These are phyloP conservation scores for Coemansia guatemalensis DNA, from an alignment of 192 early-diverging fungal species.

Conservation along the genomic window DNA sequence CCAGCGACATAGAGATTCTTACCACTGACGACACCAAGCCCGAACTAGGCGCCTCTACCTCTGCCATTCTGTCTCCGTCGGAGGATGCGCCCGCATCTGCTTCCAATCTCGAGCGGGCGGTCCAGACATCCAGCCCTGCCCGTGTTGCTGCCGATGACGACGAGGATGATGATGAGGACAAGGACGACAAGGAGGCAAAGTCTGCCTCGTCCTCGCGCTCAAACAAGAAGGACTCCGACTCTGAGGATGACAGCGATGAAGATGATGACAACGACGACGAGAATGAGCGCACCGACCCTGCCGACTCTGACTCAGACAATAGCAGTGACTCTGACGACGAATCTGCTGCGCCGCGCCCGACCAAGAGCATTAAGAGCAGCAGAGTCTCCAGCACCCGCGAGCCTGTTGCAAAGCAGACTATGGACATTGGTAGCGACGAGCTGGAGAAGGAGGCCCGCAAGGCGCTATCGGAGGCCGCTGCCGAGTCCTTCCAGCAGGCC, in stretches of 20 bases:
- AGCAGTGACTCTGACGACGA: slow-evolving; percentile 23
- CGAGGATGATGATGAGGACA: not conserved
- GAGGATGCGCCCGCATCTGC: not conserved
- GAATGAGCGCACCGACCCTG: slow-evolving; percentile 2
- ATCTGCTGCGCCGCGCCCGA: not conserved
- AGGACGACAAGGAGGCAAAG: not conserved
- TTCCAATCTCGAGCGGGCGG: not conserved
- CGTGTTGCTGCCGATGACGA: not conserved
- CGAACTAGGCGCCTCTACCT: not conserved
- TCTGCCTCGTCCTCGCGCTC: not conserved
- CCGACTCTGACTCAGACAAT: slow-evolving; percentile 12
- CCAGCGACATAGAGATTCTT: slow-evolving; percentile 20
- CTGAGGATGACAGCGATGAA: slow-evolving; percentile 7
- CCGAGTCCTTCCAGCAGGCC: slow-evolving; percentile 39
- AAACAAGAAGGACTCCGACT: not conserved
- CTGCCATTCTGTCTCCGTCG: not conserved
- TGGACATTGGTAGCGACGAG: slow-evolving; percentile 1
- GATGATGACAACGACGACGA: slow-evolving; percentile 9
- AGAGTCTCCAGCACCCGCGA: not conserved
- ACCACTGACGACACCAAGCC: slow-evolving; percentile 20
- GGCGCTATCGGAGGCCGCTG: slow-evolving; percentile 34
- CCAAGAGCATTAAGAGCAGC: slow-evolving; percentile 2
- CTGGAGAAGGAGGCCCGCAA: slow-evolving; percentile 22
- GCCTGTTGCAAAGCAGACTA: slow-evolving; percentile 1
- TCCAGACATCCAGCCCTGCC: not conserved